These are phyloP conservation scores for Trifolium fragiferum DNA, from an alignment of 306 rosid species.

Conservation along the genomic window DNA sequence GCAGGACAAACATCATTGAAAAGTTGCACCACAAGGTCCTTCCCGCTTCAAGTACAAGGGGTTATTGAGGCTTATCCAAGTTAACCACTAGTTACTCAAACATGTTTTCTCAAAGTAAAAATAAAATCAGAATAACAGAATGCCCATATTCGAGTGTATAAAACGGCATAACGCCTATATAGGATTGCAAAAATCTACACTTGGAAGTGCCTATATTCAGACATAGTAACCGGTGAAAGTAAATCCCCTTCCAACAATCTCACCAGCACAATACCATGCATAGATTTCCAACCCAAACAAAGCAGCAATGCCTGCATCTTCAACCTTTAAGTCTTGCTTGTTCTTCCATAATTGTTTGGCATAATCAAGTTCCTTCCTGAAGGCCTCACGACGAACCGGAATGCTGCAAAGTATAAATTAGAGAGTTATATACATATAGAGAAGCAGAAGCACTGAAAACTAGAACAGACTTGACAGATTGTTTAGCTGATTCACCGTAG, in stretches of 20 bases:
- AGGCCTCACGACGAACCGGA: conserved; percentile 72
- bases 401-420: conserved; percentile 57
- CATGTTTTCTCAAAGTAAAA: conserved; percentile 37
- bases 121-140: conserved; percentile 49
- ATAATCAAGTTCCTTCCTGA: conserved; percentile 82
- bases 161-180: conserved; percentile 48
- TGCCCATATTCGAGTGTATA: conserved; percentile 51
- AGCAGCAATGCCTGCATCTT: conserved; percentile 88
- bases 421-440: background rate
- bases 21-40: conserved; percentile 48
- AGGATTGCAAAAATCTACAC: conserved; percentile 49
- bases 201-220: conserved; percentile 52
- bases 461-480: conserved; percentile 1
- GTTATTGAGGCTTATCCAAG: conserved; percentile 69
- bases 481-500: background rate
- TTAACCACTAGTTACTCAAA: conserved; percentile 60
- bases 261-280: conserved; percentile 92
- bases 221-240: conserved; percentile 88
- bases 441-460: conserved; percentile 16
- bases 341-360: conserved; percentile 82
- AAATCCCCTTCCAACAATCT: conserved; percentile 96
- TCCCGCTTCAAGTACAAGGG: conserved; percentile 68
- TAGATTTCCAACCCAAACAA: conserved; percentile 90
- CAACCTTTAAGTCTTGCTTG: conserved; percentile 81
- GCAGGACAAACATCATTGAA: conserved; percentile 42